These are phyloP conservation scores for Piloderma croceum DNA, from an alignment of 768 basidiomycete species.

Conservation along the genomic window DNA sequence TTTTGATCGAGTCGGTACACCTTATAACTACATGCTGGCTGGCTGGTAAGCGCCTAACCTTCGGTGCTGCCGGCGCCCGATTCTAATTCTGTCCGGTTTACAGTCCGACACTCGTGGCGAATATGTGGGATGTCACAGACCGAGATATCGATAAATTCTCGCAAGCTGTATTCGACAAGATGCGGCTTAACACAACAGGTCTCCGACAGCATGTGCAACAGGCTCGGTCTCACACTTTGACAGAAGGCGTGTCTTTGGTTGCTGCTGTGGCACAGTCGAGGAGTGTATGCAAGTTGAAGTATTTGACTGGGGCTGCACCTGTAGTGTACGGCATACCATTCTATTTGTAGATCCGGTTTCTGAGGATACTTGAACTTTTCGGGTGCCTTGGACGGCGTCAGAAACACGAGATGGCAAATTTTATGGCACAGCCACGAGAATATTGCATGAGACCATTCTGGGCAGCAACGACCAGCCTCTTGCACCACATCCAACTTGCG, in stretches of 20 bases:
- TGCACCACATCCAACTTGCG: too few species aligned
- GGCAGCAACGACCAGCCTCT: too few species aligned
- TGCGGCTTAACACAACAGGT: conserved; percentile 42
- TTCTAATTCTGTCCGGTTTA: conserved; percentile 3
- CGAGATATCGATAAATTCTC: conserved; percentile 94
- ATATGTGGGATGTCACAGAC: conserved; percentile 98
- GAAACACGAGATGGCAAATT: too few species aligned
- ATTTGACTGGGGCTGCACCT: conserved; percentile 91
- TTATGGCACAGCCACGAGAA: not conserved
- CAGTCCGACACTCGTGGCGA: conserved; percentile 89
- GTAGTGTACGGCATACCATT: conserved; percentile 96
- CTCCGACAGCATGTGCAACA: conserved; percentile 8
- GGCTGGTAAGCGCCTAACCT: conserved; percentile 77
- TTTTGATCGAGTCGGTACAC: conserved; percentile 87
- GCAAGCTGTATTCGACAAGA: conserved; percentile 70
- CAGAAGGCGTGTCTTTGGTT: conserved; percentile 46
- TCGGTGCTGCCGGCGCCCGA: not conserved
- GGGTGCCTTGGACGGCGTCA: too few species aligned
- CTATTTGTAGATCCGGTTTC: conserved; percentile 54
- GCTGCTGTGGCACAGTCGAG: conserved; percentile 77
- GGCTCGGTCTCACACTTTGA: conserved; percentile 4
- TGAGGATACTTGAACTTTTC: too few species aligned
- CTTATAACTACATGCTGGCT: conserved; percentile 93
- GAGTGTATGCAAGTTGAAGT: conserved; percentile 81
- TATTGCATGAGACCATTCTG: not conserved